Base-by-base conservation (phyloP, 345 rosid species). In the Populus ilicifolia region DNA sequence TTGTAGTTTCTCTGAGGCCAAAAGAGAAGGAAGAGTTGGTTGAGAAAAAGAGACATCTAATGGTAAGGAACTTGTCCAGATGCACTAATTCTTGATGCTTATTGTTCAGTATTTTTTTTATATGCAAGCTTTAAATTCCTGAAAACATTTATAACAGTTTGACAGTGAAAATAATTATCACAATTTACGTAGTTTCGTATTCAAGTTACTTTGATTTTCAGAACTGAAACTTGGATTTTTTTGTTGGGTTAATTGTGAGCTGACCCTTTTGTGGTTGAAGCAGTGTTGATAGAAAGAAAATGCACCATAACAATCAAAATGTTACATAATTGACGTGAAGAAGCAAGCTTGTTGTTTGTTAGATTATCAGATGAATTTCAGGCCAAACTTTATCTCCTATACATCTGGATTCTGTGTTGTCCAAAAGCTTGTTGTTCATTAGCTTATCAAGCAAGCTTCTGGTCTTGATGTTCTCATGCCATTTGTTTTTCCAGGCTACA, bases 1-100 rank as follows among this genome's bases (percentile, higher is more conserved):
- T 93, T 75, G 71, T 89, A 80, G 86, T 93, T 87, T 93, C 99
- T 56, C 72, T 93, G 89, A 92, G 87, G 84, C 92, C 92, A 14
- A 90, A 82, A 85, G 94, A 93, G 83, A 93, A 90, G 67, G 93
- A 92, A 77, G 96, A 88, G 77, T 79, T 87, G 63, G 78, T 86
- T 38, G 87, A 88, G 89, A 93, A 83, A 85, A 95, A 93, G 83
- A 89, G 92, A 87, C 86, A 79, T 69, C 85, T 93, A 50, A 96
- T 96, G 99, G 94, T 92, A 67, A 87, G 93, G 66, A 73, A 6
- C 62, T 70, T 63, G 50, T 78, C 46, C 61, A 74, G 69, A 27
- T 75, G 38, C 38, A 38, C 12, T 78, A 23, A 50, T 79, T 71
- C 36, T 17, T 44, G 35, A 52, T 69, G 59, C 41, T 69, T 75